Percentiles rank a stretch among this genome's conserved stretches.
phyloP scores from a whole-genome alignment of 78 protist species.

The Mastigamoeba balamuthi region DNA sequence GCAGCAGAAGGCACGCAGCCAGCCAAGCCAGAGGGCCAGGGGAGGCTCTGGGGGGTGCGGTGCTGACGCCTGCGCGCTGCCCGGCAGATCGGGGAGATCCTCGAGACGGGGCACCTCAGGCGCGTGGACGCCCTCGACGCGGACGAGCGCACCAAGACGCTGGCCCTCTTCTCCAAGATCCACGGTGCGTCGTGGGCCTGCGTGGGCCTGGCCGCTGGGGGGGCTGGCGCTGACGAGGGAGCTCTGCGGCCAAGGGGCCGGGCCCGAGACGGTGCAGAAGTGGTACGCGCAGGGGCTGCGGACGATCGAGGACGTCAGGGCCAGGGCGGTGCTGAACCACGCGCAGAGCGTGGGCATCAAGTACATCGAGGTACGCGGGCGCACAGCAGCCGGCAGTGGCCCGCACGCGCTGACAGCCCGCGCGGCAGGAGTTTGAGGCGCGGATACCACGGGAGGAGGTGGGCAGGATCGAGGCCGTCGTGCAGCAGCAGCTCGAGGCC shows the following conservation, averaged over 20 bases:
- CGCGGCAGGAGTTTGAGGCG: neutral
- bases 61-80: neutral
- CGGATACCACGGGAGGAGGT: constrained; percentile 1
- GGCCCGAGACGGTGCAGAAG: neutral
- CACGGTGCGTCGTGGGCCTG: too few species aligned
- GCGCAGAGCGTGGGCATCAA: neutral
- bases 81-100: neutral
- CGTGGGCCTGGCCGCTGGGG: too few species aligned
- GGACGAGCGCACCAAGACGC: neutral
- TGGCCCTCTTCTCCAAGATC: neutral
- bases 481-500: neutral
- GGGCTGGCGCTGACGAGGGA: neutral
- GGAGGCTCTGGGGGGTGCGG: too few species aligned
- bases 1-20: neutral
- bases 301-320: neutral
- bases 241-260: neutral
- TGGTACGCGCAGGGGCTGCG: neutral
- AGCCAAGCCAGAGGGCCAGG: neutral
- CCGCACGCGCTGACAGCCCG: neutral
- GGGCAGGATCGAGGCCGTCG: neutral
- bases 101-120: neutral
- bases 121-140: neutral
- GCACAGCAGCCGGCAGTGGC: neutral
- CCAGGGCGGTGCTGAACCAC: neutral
- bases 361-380: neutral